Evolutionary conservation across 176 grass and related monocot species (phyloP).

Genomic region (Paspalum notatum): DNA sequence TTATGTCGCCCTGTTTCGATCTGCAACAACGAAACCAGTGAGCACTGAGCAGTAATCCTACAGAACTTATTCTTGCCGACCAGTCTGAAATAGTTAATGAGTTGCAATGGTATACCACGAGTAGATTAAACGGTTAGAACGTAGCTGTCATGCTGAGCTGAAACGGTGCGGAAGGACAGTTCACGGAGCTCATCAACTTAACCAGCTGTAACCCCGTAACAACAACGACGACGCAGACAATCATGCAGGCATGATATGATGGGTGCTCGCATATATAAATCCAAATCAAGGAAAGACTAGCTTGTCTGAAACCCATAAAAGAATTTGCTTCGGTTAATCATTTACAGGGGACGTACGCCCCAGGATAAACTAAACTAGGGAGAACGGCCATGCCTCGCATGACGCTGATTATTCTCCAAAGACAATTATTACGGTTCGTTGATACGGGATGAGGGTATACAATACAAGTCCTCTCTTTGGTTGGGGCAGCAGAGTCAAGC

Average conservation of each 20-base stretch:
- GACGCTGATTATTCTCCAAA: slow-evolving; percentile 27
- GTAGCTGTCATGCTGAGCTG: slow-evolving; percentile 33
- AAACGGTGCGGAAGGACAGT: slow-evolving; percentile 11
- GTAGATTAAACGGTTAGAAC: slow-evolving; percentile 38
- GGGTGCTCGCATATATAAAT: background rate
- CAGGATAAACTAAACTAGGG: slow-evolving; percentile 20
- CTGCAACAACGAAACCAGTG: background rate
- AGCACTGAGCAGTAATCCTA: background rate
- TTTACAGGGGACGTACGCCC: slow-evolving; percentile 13
- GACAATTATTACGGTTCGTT: slow-evolving; percentile 31
- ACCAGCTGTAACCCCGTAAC: slow-evolving; percentile 54
- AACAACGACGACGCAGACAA: slow-evolving; percentile 2
- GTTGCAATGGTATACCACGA: background rate
- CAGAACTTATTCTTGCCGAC: background rate
- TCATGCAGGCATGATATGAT: slow-evolving; percentile 28
- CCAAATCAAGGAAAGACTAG: background rate
- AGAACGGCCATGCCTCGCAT: slow-evolving; percentile 13
- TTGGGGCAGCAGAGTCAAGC: slow-evolving; percentile 46
- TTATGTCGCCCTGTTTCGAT: background rate
- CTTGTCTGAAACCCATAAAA: slow-evolving; percentile 18
- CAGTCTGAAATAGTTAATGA: background rate
- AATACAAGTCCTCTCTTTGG: background rate
- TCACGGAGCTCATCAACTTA: slow-evolving; percentile 35
- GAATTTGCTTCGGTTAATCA: slow-evolving; percentile 23
- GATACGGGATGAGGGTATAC: background rate